phyloP scores from a whole-genome alignment of 148 eudicot species.

The Silene latifolia region DNA sequence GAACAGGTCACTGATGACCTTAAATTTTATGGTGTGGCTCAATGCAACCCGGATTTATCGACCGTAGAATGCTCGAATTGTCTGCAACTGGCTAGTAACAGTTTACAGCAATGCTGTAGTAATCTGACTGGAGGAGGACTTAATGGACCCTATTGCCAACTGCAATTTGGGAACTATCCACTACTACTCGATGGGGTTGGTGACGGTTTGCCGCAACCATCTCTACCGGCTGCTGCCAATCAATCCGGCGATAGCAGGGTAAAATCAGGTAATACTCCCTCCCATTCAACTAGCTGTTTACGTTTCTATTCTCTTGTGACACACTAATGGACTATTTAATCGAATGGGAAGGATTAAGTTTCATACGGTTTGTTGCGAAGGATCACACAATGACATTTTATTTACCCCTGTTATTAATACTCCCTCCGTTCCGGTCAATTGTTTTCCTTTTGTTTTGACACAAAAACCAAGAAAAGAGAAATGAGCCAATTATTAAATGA shows the following conservation, averaged over 20 bases:
- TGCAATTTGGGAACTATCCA: constrained; percentile 9
- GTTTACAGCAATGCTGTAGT: not conserved
- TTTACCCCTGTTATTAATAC: no score
- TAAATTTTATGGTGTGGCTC: constrained; percentile 13
- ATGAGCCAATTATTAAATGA: no score
- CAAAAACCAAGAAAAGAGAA: no score
- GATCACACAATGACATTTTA: no score
- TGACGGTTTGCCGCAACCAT: not conserved
- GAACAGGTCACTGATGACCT: not conserved
- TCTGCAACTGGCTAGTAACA: not conserved
- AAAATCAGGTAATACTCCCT: not conserved
- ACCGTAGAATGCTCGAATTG: constrained; percentile 11
- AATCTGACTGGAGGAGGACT: not conserved
- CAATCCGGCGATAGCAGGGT: not conserved
- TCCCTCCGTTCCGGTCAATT: no score
- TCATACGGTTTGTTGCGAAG: no score
- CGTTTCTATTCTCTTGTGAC: no score
- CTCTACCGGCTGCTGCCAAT: not conserved
- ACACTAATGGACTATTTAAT: no score
- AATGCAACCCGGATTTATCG: constrained; percentile 31
- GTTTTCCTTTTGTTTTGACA: no score
- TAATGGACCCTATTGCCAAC: constrained; percentile 4
- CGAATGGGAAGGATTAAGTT: no score
- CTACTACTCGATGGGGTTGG: not conserved
- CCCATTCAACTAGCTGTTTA: no score